Evolutionary conservation across 2,329 filamentous ascomycete genomes (phyloP).

Genomic region (Neopestalotiopsis clavispora): DNA sequence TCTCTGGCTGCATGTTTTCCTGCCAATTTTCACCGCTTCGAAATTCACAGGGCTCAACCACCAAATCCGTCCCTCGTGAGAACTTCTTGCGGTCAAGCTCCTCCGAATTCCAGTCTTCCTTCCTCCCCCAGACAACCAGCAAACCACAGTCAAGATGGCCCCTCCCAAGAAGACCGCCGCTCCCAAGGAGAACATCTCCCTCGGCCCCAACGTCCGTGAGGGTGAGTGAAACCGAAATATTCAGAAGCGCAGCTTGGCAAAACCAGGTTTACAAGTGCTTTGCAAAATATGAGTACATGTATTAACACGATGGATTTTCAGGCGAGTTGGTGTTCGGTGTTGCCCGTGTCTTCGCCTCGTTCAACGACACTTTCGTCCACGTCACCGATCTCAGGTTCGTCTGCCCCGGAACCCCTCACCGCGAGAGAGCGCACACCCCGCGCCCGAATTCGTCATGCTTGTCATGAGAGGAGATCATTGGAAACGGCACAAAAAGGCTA

Average conservation of each 20-base stretch:
- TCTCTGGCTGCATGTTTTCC: background rate
- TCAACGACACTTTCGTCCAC: conserved; percentile 95
- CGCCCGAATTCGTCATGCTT: conserved; percentile 50
- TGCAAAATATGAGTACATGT: background rate
- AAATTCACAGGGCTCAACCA: conserved; percentile 16
- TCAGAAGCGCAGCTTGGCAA: background rate
- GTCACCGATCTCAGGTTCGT: conserved; percentile 83
- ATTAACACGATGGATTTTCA: conserved; percentile 41
- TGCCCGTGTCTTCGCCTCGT: conserved; percentile 96
- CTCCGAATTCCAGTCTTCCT: conserved; percentile 23
- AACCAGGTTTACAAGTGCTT: conserved; percentile 23
- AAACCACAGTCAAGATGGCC: conserved; percentile 73
- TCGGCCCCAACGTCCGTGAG: conserved; percentile 96
- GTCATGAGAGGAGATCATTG: conserved; percentile 52
- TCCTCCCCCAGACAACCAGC: conserved; percentile 23
- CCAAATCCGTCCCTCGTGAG: conserved; percentile 1
- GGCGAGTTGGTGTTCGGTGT: conserved; percentile 98
- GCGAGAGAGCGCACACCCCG: too few relatives aligned
- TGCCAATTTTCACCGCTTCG: conserved; percentile 14
- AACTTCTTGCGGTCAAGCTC: conserved; percentile 27
- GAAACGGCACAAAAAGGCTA: too few relatives aligned
- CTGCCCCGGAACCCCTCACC: background rate
- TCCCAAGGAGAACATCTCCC: conserved; percentile 95
- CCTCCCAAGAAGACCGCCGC: conserved; percentile 88
- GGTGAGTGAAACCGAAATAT: conserved; percentile 58